Percentiles rank a stretch among this genome's conserved stretches.
phyloP scores from a whole-genome alignment of 306 rosid species.

The Acacia confusa region DNA sequence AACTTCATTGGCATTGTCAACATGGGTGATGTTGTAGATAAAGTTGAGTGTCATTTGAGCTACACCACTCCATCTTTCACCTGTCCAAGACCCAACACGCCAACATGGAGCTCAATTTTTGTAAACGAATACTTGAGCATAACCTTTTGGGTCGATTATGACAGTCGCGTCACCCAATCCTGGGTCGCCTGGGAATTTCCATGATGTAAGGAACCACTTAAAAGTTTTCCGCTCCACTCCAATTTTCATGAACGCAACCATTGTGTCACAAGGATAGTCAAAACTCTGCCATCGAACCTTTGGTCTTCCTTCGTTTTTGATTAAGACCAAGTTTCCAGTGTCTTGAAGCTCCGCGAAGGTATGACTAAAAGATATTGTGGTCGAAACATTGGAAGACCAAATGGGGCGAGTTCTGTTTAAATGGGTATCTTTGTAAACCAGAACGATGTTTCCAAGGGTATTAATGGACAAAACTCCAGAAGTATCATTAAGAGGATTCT shows the following conservation, averaged over 20 bases:
- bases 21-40: slow-evolving; percentile 12
- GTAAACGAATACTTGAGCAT: slow-evolving; percentile 29
- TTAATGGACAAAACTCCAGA: not conserved
- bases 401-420: not conserved
- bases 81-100: slow-evolving; percentile 42
- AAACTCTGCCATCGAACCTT: not conserved
- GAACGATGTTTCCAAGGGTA: not conserved
- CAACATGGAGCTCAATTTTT: not conserved
- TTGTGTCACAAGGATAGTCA: slow-evolving; percentile 29
- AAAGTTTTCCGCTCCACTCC: slow-evolving; percentile 28
- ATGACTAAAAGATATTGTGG: not conserved
- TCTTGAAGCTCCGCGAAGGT: slow-evolving; percentile 39
- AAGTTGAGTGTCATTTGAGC: slow-evolving; percentile 22
- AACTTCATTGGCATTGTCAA: slow-evolving; percentile 3
- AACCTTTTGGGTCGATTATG: slow-evolving; percentile 20
- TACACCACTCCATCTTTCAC: slow-evolving; percentile 28
- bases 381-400: slow-evolving; percentile 40
- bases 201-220: slow-evolving; percentile 31
- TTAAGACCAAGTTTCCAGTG: slow-evolving; percentile 40
- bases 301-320: not conserved
- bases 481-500: not conserved
- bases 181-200: slow-evolving; percentile 22
- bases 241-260: slow-evolving; percentile 4
- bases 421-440: not conserved
- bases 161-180: slow-evolving; percentile 9